These are phyloP conservation scores for Cochlearia excelsa DNA, from an alignment of 345 rosid genomes.

Conservation along the genomic window DNA sequence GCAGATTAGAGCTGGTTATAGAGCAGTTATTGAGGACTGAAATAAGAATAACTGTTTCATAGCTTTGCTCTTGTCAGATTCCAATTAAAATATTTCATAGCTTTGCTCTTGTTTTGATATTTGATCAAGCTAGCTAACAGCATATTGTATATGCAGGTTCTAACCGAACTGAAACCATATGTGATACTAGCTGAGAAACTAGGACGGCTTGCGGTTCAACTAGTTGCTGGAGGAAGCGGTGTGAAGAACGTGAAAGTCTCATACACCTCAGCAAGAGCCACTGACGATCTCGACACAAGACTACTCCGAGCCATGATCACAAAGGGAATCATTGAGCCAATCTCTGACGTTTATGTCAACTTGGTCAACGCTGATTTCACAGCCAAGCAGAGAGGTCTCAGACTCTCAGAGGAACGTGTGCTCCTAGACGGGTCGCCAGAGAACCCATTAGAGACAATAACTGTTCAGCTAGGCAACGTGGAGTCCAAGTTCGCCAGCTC, in stretches of 20 bases:
- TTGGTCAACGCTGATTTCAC: conserved; percentile 87
- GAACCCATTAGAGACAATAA: conserved; percentile 69
- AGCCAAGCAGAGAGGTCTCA: conserved; percentile 83
- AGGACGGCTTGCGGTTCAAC: conserved; percentile 79
- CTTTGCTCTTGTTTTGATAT: background rate
- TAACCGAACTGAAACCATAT: conserved; percentile 75
- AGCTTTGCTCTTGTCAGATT: background rate
- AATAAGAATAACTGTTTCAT: conserved; percentile 7
- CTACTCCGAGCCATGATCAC: conserved; percentile 88
- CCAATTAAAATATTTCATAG: background rate
- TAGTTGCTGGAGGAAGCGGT: conserved; percentile 85
- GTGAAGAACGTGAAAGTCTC: conserved; percentile 71
- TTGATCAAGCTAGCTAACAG: conserved; percentile 18
- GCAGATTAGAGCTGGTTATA: conserved; percentile 13
- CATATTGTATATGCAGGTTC: conserved; percentile 50
- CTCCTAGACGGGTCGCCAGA: conserved; percentile 73
- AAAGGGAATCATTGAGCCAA: conserved; percentile 84
- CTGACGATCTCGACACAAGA: conserved; percentile 91
- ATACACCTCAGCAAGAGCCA: conserved; percentile 73
- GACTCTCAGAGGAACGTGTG: conserved; percentile 72
- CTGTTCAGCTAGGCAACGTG: conserved; percentile 70
- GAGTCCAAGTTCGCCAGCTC: conserved; percentile 84
- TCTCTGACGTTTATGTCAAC: conserved; percentile 74
- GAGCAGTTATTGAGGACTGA: background rate
- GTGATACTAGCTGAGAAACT: conserved; percentile 76